Percentiles rank a stretch among this genome's conserved stretches.
phyloP scores from a whole-genome alignment of 2,329 filamentous ascomycete genomes.

The Fusarium sp. region DNA sequence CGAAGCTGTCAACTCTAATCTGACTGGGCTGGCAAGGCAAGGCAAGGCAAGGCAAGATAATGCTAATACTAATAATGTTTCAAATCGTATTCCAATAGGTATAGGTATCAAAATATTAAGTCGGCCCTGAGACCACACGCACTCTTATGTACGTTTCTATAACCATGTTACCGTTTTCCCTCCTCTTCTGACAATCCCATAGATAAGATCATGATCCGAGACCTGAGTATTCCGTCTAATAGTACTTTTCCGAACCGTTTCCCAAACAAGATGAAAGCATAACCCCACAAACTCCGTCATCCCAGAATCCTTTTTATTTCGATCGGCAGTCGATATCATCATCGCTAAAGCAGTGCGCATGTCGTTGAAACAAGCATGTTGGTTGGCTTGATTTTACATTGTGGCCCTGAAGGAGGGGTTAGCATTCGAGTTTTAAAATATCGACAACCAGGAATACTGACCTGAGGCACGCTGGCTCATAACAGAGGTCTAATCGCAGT shows the following conservation, averaged over 20 bases:
- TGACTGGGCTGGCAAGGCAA: background rate
- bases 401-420: conserved; percentile 31
- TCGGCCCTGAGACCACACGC: conserved; percentile 37
- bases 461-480: conserved; percentile 33
- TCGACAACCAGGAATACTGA: conserved; percentile 19
- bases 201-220: conserved; percentile 29
- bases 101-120: conserved; percentile 36
- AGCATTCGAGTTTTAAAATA: conserved; percentile 4
- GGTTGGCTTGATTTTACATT: conserved; percentile 27
- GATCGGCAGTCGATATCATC: conserved; percentile 42
- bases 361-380: conserved; percentile 27
- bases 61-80: conserved; percentile 1
- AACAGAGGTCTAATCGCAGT: conserved; percentile 18
- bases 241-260: conserved; percentile 44
- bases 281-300: conserved; percentile 40
- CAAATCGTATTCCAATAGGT: conserved; percentile 16
- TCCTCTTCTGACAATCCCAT: conserved; percentile 39
- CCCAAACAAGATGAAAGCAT: conserved; percentile 39
- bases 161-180: conserved; percentile 34
- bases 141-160: conserved; percentile 44
- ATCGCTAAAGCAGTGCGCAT: conserved; percentile 39
- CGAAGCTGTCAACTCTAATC: background rate
- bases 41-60: background rate
- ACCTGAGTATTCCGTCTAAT: conserved; percentile 41
- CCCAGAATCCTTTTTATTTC: conserved; percentile 37